Conservation (phyloP, 2,329 filamentous ascomycete genomes). For the Didymella keratinophila region DNA sequence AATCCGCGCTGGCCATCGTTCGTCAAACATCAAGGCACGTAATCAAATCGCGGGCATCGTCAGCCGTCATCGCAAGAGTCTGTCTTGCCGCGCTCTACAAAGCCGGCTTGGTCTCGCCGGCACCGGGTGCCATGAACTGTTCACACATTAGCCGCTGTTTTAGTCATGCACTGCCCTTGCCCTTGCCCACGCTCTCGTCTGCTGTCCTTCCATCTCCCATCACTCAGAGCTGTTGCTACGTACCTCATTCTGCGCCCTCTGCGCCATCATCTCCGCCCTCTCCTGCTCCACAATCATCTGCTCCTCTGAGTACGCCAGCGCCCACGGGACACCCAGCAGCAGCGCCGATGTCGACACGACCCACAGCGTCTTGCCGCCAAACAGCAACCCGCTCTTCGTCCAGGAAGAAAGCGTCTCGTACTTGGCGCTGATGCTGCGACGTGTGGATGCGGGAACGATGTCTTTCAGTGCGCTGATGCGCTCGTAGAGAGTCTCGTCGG, state of each 20-base stretch:
- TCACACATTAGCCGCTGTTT: not conserved
- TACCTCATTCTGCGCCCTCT: conserved; percentile 80
- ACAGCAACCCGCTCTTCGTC: conserved; percentile 68
- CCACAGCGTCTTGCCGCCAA: conserved; percentile 89
- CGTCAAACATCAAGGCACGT: not conserved
- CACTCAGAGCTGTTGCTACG: not conserved
- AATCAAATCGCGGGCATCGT: not conserved
- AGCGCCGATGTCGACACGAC: conserved; percentile 88
- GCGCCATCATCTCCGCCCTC: conserved; percentile 94
- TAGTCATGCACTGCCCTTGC: too few species aligned
- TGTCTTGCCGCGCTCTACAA: too few species aligned
- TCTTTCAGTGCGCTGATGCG: conserved; percentile 76
- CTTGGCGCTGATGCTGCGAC: conserved; percentile 59
- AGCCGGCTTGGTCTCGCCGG: conserved; percentile 45
- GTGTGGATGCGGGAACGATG: conserved; percentile 81
- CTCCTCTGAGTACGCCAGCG: conserved; percentile 91
- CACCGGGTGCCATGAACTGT: conserved; percentile 48
- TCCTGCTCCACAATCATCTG: conserved; percentile 98
- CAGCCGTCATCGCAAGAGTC: not conserved
- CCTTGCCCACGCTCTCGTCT: not conserved
- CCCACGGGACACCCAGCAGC: conserved; percentile 90
- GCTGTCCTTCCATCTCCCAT: not conserved
- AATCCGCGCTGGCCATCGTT: not conserved
- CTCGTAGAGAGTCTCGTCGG: conserved; percentile 62
- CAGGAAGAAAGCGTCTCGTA: conserved; percentile 60